Conservation (phyloP, 139 green algal species). For the Chlamydomonas applanata region DNA sequence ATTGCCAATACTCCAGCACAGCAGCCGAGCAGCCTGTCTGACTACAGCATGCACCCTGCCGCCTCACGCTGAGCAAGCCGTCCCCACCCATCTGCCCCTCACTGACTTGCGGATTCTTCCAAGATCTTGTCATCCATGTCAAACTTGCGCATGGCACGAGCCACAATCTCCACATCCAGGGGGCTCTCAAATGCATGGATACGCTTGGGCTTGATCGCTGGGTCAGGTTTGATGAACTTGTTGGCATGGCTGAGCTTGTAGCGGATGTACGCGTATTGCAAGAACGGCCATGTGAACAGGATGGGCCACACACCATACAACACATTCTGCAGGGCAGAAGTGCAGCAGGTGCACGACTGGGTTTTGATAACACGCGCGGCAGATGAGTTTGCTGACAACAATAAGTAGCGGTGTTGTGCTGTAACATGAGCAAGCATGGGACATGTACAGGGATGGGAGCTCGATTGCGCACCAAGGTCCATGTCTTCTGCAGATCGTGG, state of each 20-base stretch:
- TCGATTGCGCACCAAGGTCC: no score
- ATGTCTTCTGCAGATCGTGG: no score
- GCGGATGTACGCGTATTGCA: constrained; percentile 1
- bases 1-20: no score
- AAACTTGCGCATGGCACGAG: constrained; percentile 26
- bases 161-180: constrained; percentile 1
- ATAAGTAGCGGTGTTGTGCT: no score
- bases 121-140: constrained; percentile 11
- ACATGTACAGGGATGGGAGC: no score
- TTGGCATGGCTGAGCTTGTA: not conserved
- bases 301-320: constrained; percentile 28
- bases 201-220: constrained; percentile 9
- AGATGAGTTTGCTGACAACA: no score
- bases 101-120: constrained; percentile 14
- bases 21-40: no score
- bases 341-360: not conserved
- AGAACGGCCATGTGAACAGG: not conserved
- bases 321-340: constrained; percentile 18
- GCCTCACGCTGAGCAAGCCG: not conserved
- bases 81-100: constrained; percentile 15
- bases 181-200: constrained; percentile 20
- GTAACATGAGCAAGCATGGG: no score
- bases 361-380: no score
- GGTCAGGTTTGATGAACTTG: constrained; percentile 14
- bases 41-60: no score